Base-by-base conservation (phyloP, 768 basidiomycete species). In the Gelatoporia subvermispora region DNA sequence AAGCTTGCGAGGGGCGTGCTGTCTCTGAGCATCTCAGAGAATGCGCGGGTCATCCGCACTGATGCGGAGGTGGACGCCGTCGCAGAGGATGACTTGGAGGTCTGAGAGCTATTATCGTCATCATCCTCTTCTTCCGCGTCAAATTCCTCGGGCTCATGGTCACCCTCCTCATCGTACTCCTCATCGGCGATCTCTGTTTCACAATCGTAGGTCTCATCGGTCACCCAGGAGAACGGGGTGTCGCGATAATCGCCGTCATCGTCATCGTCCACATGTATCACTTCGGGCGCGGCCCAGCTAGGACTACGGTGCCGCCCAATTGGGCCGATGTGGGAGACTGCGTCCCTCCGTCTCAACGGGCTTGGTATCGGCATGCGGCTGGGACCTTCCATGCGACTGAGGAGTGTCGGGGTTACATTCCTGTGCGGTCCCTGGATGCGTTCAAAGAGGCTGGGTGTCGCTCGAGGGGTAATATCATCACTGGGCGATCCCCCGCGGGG, bases 291-390 rank as follows among this genome's bases (percentile, higher is more conserved):
- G 28, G 58, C 53, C 58, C 65, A 72, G 58, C 70, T 63, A 10
- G 67, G 68, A 57, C 69, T 70, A 8, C 45, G 53, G 34, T 65
- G 55, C 45, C 63, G 68, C 53, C 59, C 61, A 17, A 49, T 47
- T 20, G 43, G 25, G 39, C 3, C 15, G 13, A 41, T 20, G 2
- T 41, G 47, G 11, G 20, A 25, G 9, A 8, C 28, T 3, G 44
- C 28, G 16, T 21, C 25, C 15, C 28, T 42, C 15, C 13, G 23
- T 23, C 20, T 41, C 34, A 9, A 25, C 18, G 35, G 35, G 11
- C 35, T 22, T 17, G 15, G 47, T 20, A 28, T 13, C 23, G 17
- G 43, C 18, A 18, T 35, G 15, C n/a, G 23, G 5, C 28, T 38
- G 10, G 22, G 23, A 47, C 31, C 47, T 28, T 25, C 7, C 22